These are phyloP conservation scores for Cryptococcus amylolentus DNA, from an alignment of 1,284 basidiomycete genomes.

Conservation along the genomic window DNA sequence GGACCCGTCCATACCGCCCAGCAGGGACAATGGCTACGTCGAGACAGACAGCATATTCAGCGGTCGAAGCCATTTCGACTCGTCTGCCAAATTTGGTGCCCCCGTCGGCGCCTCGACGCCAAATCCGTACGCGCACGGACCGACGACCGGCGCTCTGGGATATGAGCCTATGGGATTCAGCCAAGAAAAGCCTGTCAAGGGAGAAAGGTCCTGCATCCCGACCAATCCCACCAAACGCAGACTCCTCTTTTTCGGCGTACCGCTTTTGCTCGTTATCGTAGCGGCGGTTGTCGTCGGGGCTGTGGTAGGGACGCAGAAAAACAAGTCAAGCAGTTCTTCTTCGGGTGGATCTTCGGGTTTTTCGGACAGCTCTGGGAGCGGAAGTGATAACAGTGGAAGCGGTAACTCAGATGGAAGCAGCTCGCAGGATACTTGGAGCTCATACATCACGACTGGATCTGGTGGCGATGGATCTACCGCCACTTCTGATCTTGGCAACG, in stretches of 20 bases:
- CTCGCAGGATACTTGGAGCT: slow-evolving; percentile 6
- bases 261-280: slow-evolving; percentile 30
- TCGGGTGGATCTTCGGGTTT: neutral
- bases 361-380: slow-evolving; percentile 2
- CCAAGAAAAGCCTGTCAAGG: neutral
- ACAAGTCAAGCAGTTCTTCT: slow-evolving; percentile 10
- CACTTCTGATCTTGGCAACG: slow-evolving; percentile 62
- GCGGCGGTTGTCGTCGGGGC: slow-evolving; percentile 37
- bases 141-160: neutral
- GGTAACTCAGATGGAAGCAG: neutral
- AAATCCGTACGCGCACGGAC: neutral
- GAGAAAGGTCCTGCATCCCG: slow-evolving; percentile 13
- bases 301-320: slow-evolving; percentile 19
- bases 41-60: slow-evolving; percentile 1
- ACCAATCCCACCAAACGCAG: slow-evolving; percentile 22
- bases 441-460: slow-evolving; percentile 12
- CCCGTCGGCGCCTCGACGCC: neutral
- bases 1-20: neutral
- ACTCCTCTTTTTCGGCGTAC: slow-evolving; percentile 38
- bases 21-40: neutral
- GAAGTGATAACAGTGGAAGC: neutral
- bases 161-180: neutral
- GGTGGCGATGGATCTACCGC: slow-evolving; percentile 32
- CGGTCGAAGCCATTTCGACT: neutral
- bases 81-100: neutral